Conservation (phyloP, 495 filamentous ascomycete genomes). For the Aspergillus ostianus region DNA sequence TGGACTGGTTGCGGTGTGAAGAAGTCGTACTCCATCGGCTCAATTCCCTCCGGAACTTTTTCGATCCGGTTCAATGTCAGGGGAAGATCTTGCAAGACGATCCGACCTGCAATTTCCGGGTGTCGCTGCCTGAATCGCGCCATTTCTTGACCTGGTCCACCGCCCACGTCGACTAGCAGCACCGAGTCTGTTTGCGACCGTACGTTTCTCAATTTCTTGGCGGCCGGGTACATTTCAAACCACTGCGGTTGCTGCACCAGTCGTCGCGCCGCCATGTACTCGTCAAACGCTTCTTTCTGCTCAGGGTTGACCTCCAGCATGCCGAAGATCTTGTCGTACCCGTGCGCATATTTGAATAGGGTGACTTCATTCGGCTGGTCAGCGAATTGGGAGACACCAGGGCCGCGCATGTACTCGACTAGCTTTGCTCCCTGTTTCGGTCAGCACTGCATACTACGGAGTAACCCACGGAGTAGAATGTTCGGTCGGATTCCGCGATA, state of each 20-base stretch:
- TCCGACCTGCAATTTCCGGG: slow-evolving; percentile 34
- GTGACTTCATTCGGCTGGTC: slow-evolving; percentile 18
- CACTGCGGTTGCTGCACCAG: slow-evolving; percentile 23
- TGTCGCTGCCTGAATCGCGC: slow-evolving; percentile 27
- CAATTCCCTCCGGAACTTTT: slow-evolving; percentile 27
- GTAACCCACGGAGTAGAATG: too few relatives aligned
- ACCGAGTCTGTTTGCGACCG: not conserved
- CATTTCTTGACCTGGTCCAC: slow-evolving; percentile 47
- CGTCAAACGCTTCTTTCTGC: slow-evolving; percentile 26
- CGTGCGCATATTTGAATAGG: slow-evolving; percentile 24
- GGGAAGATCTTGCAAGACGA: slow-evolving; percentile 53
- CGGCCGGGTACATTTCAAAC: slow-evolving; percentile 23
- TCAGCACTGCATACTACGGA: not conserved
- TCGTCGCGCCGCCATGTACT: slow-evolving; percentile 27
- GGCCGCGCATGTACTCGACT: slow-evolving; percentile 27
- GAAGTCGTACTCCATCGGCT: slow-evolving; percentile 40
- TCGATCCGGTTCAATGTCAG: slow-evolving; percentile 33
- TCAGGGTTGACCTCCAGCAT: slow-evolving; percentile 22
- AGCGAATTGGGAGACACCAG: slow-evolving; percentile 27
- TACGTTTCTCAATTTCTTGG: slow-evolving; percentile 18
- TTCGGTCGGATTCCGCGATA: not conserved
- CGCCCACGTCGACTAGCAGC: slow-evolving; percentile 53
- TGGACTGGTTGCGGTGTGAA: slow-evolving; percentile 42
- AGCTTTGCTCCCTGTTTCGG: slow-evolving; percentile 16
- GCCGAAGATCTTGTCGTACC: slow-evolving; percentile 21